Conservation (phyloP, 768 basidiomycete species). For the Leucocoprinus sp. region DNA sequence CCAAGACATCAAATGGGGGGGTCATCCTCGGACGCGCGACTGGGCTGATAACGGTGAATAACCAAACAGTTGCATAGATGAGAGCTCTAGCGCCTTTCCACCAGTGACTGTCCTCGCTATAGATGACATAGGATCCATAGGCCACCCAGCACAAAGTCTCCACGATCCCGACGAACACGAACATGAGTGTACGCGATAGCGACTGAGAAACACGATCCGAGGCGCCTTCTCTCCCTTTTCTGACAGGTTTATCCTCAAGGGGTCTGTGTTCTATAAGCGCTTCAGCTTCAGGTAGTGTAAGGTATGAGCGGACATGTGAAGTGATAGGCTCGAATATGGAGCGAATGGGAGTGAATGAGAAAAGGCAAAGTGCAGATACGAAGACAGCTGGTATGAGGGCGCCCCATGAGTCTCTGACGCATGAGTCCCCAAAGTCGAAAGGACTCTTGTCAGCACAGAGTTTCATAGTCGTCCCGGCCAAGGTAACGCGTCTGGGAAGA, state of each 20-base stretch:
- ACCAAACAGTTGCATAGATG: constrained; percentile 50
- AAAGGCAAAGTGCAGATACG: constrained; percentile 35
- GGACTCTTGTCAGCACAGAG: constrained; percentile 26
- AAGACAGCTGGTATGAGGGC: constrained; percentile 38
- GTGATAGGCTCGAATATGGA: constrained; percentile 20
- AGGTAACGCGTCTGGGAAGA: background rate
- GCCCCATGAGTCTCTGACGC: constrained; percentile 46
- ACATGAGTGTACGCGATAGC: constrained; percentile 54
- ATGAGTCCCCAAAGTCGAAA: constrained; percentile 36
- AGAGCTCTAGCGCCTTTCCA: constrained; percentile 18
- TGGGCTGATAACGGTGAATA: constrained; percentile 55
- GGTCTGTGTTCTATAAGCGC: constrained; percentile 27
- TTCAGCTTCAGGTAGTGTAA: constrained; percentile 51
- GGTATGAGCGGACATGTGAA: constrained; percentile 30
- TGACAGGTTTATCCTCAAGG: constrained; percentile 14
- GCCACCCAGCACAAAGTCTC: constrained; percentile 53
- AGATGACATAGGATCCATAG: constrained; percentile 46
- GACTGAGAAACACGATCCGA: constrained; percentile 16
- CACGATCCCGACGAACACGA: constrained; percentile 46
- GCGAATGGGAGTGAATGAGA: constrained; percentile 17
- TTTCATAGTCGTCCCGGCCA: constrained; percentile 18
- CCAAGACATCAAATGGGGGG: constrained; percentile 55
- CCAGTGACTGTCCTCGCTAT: constrained; percentile 22
- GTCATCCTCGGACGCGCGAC: constrained; percentile 46
- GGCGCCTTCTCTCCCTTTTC: constrained; percentile 17